Conservation (phyloP, 1,284 basidiomycete genomes). For the Microbotryum intermedium region DNA sequence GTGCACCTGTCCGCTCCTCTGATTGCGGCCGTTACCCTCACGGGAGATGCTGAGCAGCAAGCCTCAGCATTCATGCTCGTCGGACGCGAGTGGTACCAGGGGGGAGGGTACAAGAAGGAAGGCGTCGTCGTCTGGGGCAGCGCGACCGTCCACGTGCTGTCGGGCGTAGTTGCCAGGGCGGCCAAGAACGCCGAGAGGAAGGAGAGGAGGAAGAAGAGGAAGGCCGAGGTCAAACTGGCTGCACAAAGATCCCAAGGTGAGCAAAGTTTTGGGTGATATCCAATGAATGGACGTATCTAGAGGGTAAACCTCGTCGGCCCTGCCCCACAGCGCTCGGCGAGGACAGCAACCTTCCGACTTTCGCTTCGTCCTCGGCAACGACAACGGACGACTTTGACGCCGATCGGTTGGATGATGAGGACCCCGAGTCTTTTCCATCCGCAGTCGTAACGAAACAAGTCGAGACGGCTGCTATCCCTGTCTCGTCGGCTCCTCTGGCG, state of each 20-base stretch:
- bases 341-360: neutral
- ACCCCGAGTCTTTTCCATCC: neutral
- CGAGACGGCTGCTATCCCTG: neutral
- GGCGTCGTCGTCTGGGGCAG: conserved; percentile 28
- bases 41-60: conserved; percentile 12
- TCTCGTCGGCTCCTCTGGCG: conserved; percentile 5
- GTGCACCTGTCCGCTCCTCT: too few species aligned
- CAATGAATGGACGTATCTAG: too few species aligned
- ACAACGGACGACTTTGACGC: neutral
- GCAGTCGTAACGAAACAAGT: conserved; percentile 5
- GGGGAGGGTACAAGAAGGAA: conserved; percentile 15
- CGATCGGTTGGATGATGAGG: neutral
- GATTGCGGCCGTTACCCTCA: too few species aligned
- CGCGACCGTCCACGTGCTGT: conserved; percentile 21
- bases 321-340: conserved; percentile 7
- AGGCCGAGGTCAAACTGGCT: neutral
- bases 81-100: conserved; percentile 31
- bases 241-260: neutral
- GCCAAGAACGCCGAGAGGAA: conserved; percentile 3
- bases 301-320: conserved; percentile 2
- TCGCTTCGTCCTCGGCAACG: neutral
- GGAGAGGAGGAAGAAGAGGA: conserved; percentile 11
- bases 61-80: conserved; percentile 28
- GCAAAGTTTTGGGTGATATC: neutral
- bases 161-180: conserved; percentile 17